Base-by-base conservation (phyloP, 306 rosid species). In the Sicyos baderoa region DNA sequence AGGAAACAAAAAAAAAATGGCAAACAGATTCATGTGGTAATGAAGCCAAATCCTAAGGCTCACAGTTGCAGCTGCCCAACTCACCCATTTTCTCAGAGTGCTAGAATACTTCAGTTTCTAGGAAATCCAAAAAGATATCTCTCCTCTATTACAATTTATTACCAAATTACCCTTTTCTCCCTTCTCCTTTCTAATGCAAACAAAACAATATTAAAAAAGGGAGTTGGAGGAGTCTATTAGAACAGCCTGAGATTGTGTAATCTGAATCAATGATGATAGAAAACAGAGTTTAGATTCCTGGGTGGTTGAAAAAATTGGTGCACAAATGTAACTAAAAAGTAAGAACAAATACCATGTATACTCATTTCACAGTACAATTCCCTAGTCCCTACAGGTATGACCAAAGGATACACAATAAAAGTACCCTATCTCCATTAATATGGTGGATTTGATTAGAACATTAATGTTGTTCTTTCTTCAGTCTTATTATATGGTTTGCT, bases 11-110 rank as follows among this genome's bases (percentile, higher is more conserved):
- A 25, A 32, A 32, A 29, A 32, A 59, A 15, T 25, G 19, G 19
- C 10, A 58, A 10, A 23, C 19, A 16, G 22, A 15, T n/a, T 59
- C 66, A 29, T 29, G 18, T 29, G 66, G 37, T 19, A 56, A 25
- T 29, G 67, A 60, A 60, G 67, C 49, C 67, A 60, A 32, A 60
- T 61, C 48, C 68, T 35, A 32, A 35, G 45, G 25, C 68, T 62
- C 50, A 62, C 37, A 19, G 27, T 62, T 62, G 49, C 68, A 61
- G 23, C 13, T 37, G 25, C 25, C 25, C 23, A 61, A 61, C 68
- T 35, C 50, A 61, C 68, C 12, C 42, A 57, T 57, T 12, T 57
- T 0, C 18, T 4, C 15, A 57, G 29, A 51, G 9, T 53, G 23
- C 27, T 23, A 58, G 17, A 27, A 58, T 25, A 23, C 63, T 14